Conservation (phyloP, 495 filamentous ascomycete species). For the Sabuloglossum arenarium region DNA sequence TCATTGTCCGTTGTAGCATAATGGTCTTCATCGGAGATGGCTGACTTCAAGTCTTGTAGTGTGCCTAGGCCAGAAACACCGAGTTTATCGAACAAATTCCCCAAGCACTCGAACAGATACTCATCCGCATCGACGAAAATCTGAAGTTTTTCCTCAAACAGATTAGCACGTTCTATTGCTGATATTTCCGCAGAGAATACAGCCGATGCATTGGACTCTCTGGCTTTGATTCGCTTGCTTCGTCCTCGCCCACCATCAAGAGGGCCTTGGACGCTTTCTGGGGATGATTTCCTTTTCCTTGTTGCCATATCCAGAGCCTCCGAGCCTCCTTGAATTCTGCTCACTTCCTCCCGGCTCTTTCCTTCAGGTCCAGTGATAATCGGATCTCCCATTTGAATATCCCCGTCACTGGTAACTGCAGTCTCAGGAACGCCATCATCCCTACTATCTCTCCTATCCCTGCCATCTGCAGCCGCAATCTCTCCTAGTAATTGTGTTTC, state of each 20-base stretch:
- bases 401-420: not conserved
- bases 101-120: conserved; percentile 48
- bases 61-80: conserved; percentile 32
- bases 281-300: conserved; percentile 30
- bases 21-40: conserved; percentile 9
- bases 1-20: conserved; percentile 5
- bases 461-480: not conserved
- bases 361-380: not conserved
- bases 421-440: not conserved
- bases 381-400: not conserved
- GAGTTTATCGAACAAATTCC: conserved; percentile 43
- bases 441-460: not conserved
- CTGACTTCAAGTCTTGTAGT: conserved; percentile 20
- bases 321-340: not conserved
- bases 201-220: conserved; percentile 44
- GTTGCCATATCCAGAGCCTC: not conserved
- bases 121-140: conserved; percentile 49
- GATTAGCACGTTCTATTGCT: conserved; percentile 41
- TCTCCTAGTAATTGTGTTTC: not conserved
- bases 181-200: conserved; percentile 27
- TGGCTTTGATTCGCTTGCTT: conserved; percentile 64
- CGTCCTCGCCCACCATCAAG: conserved; percentile 42
- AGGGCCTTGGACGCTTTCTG: conserved; percentile 27
- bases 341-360: not conserved
- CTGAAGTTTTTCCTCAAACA: conserved; percentile 50